Conservation (phyloP, 2,329 filamentous ascomycete species). For the Nigrospora oryzae region DNA sequence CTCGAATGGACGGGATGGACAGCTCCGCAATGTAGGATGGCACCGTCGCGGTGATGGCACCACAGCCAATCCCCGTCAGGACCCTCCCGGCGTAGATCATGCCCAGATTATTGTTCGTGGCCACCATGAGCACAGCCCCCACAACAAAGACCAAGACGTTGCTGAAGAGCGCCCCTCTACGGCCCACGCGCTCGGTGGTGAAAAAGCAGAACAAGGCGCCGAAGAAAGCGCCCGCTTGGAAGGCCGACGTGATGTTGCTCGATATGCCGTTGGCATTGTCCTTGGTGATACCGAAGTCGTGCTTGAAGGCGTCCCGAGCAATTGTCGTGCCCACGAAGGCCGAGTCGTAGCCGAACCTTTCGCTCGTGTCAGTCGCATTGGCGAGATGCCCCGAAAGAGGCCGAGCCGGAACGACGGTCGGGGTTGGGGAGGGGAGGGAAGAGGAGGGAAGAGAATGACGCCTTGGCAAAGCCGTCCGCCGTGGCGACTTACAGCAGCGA, state of each 20-base stretch:
- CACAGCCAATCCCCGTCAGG: slow-evolving; percentile 47
- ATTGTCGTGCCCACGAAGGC: slow-evolving; percentile 48
- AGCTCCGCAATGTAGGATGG: slow-evolving; percentile 58
- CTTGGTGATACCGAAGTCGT: slow-evolving; percentile 30
- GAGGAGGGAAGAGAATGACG: no score
- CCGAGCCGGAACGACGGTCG: background rate
- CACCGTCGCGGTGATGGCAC: slow-evolving; percentile 48
- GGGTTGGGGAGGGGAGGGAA: no score
- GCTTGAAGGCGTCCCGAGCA: slow-evolving; percentile 35
- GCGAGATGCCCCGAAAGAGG: no score
- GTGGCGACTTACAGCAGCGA: slow-evolving; percentile 25
- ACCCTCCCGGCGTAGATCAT: slow-evolving; percentile 48
- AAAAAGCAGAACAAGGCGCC: slow-evolving; percentile 40
- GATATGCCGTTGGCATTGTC: slow-evolving; percentile 27
- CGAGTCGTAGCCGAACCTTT: slow-evolving; percentile 42
- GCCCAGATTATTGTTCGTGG: slow-evolving; percentile 28
- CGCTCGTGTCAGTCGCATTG: background rate
- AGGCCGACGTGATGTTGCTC: slow-evolving; percentile 38
- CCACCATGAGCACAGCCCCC: slow-evolving; percentile 34
- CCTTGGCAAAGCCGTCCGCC: background rate
- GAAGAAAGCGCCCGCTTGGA: slow-evolving; percentile 43
- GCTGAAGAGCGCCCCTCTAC: slow-evolving; percentile 39
- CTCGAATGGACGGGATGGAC: slow-evolving; percentile 48
- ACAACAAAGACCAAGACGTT: slow-evolving; percentile 34
- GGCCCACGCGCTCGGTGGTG: slow-evolving; percentile 38